These are phyloP conservation scores for Fusarium globosum DNA, from an alignment of 2,329 filamentous ascomycete genomes.

Conservation along the genomic window DNA sequence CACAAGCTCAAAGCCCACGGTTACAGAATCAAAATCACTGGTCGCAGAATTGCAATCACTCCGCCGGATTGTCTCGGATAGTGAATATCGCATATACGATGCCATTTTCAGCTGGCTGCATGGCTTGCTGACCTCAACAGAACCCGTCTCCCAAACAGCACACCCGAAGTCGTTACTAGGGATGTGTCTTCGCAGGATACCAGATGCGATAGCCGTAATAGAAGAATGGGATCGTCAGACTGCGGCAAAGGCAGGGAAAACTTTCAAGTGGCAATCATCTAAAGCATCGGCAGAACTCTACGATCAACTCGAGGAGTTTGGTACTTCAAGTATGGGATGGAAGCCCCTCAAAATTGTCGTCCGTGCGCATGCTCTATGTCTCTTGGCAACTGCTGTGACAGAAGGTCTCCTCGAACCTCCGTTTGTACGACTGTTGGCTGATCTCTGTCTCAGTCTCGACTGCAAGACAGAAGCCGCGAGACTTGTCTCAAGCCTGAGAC, in stretches of 20 bases:
- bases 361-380: conserved; percentile 47
- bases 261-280: conserved; percentile 44
- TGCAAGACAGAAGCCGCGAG: conserved; percentile 46
- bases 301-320: conserved; percentile 50
- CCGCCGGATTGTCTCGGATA: conserved; percentile 36
- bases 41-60: conserved; percentile 40
- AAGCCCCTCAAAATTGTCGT: conserved; percentile 49
- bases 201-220: conserved; percentile 47
- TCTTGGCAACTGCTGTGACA: conserved; percentile 46
- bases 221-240: conserved; percentile 48
- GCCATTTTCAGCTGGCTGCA: conserved; percentile 49
- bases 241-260: conserved; percentile 37
- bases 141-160: conserved; percentile 27
- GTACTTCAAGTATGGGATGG: conserved; percentile 47
- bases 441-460: conserved; percentile 45
- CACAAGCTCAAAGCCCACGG: neutral
- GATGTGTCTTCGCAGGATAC: conserved; percentile 52
- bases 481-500: conserved; percentile 37
- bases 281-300: conserved; percentile 49
- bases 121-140: conserved; percentile 46
- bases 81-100: conserved; percentile 48
- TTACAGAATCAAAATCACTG: conserved; percentile 22
- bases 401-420: conserved; percentile 47
- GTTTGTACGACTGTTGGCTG: conserved; percentile 45
- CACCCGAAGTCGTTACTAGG: conserved; percentile 49